These are phyloP conservation scores for Aspergillus candidus DNA, from an alignment of 2,329 filamentous ascomycete species.

Conservation along the genomic window DNA sequence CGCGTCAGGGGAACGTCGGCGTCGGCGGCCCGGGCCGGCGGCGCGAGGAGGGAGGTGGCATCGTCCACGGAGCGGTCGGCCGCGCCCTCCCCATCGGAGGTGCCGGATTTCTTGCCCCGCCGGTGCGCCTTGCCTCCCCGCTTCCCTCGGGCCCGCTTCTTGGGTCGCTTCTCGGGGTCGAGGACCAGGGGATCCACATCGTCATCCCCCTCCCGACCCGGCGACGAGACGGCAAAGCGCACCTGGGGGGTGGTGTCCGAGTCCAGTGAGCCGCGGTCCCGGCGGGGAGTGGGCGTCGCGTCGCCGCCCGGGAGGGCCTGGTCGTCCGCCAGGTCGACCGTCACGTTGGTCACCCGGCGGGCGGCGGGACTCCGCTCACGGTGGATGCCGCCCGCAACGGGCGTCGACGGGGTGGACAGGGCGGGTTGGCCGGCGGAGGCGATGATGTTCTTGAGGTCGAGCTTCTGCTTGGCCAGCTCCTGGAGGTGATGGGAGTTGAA, in stretches of 20 bases:
- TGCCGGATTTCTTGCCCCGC: constrained; percentile 47
- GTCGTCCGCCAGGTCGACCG: constrained; percentile 25
- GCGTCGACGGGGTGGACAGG: constrained; percentile 36
- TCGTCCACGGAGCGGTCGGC: constrained; percentile 55
- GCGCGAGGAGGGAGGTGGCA: constrained; percentile 38
- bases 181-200: constrained; percentile 25
- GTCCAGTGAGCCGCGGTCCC: constrained; percentile 13
- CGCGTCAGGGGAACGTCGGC: constrained; percentile 54
- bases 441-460: constrained; percentile 42
- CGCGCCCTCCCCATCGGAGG: constrained; percentile 44
- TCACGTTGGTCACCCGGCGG: constrained; percentile 23
- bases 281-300: constrained; percentile 25
- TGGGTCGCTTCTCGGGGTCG: constrained; percentile 51
- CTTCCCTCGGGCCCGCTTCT: constrained; percentile 64
- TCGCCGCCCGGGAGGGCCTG: constrained; percentile 17
- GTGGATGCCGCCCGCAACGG: constrained; percentile 22
- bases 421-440: constrained; percentile 33
- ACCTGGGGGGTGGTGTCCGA: constrained; percentile 29
- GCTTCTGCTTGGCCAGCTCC: constrained; percentile 38
- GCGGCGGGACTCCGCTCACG: constrained; percentile 23
- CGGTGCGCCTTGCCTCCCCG: constrained; percentile 65
- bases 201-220: constrained; percentile 29
- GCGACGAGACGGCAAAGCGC: constrained; percentile 36
- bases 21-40: constrained; percentile 51
- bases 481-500: constrained; percentile 38